Evolutionary conservation across 23 red algal species (phyloP).

Genomic region (Agarophyton chilense): DNA sequence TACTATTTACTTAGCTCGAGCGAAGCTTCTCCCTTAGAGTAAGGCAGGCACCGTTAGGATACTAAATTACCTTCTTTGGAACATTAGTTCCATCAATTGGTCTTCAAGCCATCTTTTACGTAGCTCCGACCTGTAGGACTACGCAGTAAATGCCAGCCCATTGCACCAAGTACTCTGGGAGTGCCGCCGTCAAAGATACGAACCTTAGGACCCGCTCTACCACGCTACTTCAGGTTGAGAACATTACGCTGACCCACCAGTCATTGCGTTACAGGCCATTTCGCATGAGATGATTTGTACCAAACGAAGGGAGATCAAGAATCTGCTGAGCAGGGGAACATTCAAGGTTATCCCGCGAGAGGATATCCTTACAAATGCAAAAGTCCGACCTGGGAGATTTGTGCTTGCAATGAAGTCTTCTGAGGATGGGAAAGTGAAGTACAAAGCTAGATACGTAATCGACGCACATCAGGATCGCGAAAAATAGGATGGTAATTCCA

Average conservation of each 20-base stretch:
- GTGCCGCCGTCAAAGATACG: not conserved
- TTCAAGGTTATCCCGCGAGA: constrained; percentile 1
- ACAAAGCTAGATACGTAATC: constrained; percentile 28
- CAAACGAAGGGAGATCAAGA: not conserved
- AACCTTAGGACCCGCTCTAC: too few species aligned
- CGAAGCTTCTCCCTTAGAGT: too few species aligned
- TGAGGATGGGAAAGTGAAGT: not conserved
- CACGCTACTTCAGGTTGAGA: not conserved
- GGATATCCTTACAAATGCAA: not conserved
- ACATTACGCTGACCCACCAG: too few species aligned
- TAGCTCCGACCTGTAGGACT: too few species aligned
- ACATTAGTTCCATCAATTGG: too few species aligned
- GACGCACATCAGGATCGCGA: not conserved
- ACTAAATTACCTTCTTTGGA: too few species aligned
- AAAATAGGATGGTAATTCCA: not conserved
- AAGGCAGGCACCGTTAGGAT: too few species aligned
- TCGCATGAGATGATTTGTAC: not conserved
- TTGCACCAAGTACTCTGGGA: too few species aligned
- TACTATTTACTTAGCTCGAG: too few species aligned
- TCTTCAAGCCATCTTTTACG: too few species aligned
- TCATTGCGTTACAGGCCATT: not conserved
- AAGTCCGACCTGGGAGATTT: not conserved
- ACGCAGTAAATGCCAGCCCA: too few species aligned
- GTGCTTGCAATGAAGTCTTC: constrained; percentile 9
- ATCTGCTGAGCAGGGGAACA: not conserved